Base-by-base conservation (phyloP, 257 asterid species). In the Solanum rostratum region DNA sequence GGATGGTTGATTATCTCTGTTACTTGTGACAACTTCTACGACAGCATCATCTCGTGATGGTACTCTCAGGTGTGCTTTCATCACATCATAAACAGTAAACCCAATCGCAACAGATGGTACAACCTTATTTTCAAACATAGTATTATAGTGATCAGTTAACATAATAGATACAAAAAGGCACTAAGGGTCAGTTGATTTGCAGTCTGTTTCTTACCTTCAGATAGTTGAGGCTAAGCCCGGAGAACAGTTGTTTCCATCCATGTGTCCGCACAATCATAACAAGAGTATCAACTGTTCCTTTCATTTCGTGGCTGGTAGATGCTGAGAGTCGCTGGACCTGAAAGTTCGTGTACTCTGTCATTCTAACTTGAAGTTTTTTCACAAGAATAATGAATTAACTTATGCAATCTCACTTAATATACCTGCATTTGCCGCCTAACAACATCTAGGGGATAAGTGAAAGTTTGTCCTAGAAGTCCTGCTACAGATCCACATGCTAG, bases 391-490 rank as follows among this genome's bases (percentile, higher is more conserved):
- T 39, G 4, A 37, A 37, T 5, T 3, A 13, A 37, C 50, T 18
- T 43, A 24, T n/a, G 16, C 52, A 24, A 6, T 8, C 57, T 59
- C 85, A 83, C 85, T n/a, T 70, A 86, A 63, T 39, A 84, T 87
- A 96, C 99, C 98, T 96, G 99, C 99, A 96, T 96, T 92, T 94
- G 98, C 52, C 99, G 86, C 88, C 99, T 91, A 41, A 92, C 98
- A 12, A 96, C 99, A 63, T 96, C 98, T 43, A 96, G 94, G 85
- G 99, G 99, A 88, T 96, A 96, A 29, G 99, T 96, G 91, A 94
- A 88, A 71, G 99, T 96, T 90, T 96, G 99, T 46, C 99, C 99
- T 27, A 96, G 90, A 63, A 96, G 88, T 85, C 99, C 99, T 22
- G 99, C 99, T 74, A 94, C 71, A 49, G 99, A 94, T 84, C 99